Evolutionary conservation across 164 flowering plant species (phyloP).

Genomic region (Dillenia suffruticosa): DNA sequence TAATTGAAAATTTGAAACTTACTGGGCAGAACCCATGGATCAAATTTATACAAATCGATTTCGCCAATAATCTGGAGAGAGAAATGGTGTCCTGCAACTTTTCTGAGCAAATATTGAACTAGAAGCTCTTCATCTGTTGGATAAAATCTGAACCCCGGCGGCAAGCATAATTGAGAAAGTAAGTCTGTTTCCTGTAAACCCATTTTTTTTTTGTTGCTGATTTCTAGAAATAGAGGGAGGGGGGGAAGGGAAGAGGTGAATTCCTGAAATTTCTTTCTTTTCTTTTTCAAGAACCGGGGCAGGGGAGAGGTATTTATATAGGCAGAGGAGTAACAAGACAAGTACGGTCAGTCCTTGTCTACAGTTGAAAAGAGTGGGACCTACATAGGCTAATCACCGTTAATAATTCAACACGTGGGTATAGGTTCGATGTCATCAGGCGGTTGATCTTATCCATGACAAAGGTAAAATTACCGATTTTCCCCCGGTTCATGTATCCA

Average conservation of each 20-base stretch:
- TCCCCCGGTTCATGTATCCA: constrained; percentile 16
- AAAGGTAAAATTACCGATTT: background rate
- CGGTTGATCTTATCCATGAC: constrained; percentile 31
- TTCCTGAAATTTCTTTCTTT: background rate
- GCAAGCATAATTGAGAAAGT: constrained; percentile 20
- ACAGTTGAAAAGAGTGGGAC: constrained; percentile 8
- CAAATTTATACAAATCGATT: constrained; percentile 29
- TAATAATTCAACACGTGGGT: constrained; percentile 18
- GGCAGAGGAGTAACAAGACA: background rate
- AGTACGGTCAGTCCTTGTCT: constrained; percentile 1
- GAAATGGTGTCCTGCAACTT: constrained; percentile 26
- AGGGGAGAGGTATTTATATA: background rate
- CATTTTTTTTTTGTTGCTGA: constrained; percentile 7
- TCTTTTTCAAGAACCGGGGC: background rate
- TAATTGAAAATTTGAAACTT: constrained; percentile 7
- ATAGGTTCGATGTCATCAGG: constrained; percentile 6
- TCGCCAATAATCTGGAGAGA: constrained; percentile 24
- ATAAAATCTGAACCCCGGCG: constrained; percentile 33
- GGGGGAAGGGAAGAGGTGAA: background rate
- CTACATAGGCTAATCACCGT: constrained; percentile 10
- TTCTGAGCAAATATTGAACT: constrained; percentile 28
- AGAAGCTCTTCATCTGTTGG: constrained; percentile 40
- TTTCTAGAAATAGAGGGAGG: background rate
- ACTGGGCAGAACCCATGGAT: constrained; percentile 36
- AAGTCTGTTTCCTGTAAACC: constrained; percentile 18